Evolutionary conservation across 768 basidiomycete genomes (phyloP).

Genomic region (Pleurotus citrinopileatus): DNA sequence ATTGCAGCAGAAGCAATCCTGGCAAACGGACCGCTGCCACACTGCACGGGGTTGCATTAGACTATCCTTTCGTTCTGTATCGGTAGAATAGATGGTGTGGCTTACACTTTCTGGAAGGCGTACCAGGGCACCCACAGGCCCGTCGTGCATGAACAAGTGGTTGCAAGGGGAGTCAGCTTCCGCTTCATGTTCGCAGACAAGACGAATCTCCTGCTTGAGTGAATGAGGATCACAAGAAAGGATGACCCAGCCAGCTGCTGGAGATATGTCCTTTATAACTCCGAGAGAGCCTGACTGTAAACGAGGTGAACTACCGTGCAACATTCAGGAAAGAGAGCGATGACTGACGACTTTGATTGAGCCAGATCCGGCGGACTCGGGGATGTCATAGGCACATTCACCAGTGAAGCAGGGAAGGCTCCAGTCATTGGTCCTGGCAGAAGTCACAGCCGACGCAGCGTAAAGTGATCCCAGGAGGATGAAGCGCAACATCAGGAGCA

Average conservation of each 20-base stretch:
- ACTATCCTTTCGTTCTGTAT: too few relatives aligned
- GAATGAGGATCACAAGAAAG: neutral
- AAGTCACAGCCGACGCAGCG: neutral
- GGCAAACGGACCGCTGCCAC: slow-evolving; percentile 19
- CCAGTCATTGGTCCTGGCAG: neutral
- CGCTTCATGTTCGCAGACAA: neutral
- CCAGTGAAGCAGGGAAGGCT: neutral
- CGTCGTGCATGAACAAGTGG: neutral
- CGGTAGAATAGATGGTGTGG: too few relatives aligned
- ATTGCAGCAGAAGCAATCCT: slow-evolving; percentile 30
- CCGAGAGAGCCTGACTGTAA: neutral
- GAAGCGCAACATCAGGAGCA: neutral
- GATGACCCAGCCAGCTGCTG: slow-evolving; percentile 3
- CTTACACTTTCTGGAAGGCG: slow-evolving; percentile 7
- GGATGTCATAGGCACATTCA: slow-evolving; percentile 3
- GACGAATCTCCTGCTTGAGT: neutral
- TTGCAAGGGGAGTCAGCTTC: neutral
- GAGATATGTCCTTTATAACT: neutral
- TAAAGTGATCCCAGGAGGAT: neutral
- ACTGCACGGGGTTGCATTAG: too few relatives aligned
- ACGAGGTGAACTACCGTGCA: neutral
- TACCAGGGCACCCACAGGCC: neutral
- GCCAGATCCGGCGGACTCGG: neutral
- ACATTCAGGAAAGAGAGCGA: neutral
- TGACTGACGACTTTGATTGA: neutral